Conservation (phyloP, 495 filamentous ascomycete species). For the Trichoderma asperelloides region DNA sequence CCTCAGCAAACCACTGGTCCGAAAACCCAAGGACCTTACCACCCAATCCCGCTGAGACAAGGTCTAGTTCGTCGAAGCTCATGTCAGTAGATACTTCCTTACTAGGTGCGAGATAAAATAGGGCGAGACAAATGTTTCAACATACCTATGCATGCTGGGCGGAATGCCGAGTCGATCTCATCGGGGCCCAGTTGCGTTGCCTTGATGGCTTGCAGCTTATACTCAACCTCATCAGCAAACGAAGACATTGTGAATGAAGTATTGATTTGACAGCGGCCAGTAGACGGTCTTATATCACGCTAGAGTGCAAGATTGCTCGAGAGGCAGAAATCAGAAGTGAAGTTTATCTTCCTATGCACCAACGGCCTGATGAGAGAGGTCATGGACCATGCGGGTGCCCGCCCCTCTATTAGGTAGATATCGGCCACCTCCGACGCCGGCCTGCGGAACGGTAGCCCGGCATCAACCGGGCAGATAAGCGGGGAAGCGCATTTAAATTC, state of each 20-base stretch:
- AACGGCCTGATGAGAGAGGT: background rate
- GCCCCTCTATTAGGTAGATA: background rate
- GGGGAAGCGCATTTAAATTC: background rate
- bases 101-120: background rate
- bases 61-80: conserved; percentile 39
- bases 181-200: conserved; percentile 41
- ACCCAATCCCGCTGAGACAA: conserved; percentile 66
- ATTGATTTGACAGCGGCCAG: background rate
- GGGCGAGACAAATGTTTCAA: conserved; percentile 9
- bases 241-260: background rate
- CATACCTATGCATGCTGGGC: conserved; percentile 59
- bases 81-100: background rate
- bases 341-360: background rate
- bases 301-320: background rate
- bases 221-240: conserved; percentile 28
- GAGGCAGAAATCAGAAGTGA: background rate
- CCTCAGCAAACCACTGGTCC: conserved; percentile 85
- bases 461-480: conserved; percentile 6
- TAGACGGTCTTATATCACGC: background rate
- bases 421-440: conserved; percentile 10
- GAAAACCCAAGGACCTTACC: conserved; percentile 67
- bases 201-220: conserved; percentile 38
- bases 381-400: background rate
- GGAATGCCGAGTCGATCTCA: conserved; percentile 65
- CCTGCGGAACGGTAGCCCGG: background rate